phyloP scores from a whole-genome alignment of 148 eudicot genomes.

The Heliamphora exappendiculata region DNA sequence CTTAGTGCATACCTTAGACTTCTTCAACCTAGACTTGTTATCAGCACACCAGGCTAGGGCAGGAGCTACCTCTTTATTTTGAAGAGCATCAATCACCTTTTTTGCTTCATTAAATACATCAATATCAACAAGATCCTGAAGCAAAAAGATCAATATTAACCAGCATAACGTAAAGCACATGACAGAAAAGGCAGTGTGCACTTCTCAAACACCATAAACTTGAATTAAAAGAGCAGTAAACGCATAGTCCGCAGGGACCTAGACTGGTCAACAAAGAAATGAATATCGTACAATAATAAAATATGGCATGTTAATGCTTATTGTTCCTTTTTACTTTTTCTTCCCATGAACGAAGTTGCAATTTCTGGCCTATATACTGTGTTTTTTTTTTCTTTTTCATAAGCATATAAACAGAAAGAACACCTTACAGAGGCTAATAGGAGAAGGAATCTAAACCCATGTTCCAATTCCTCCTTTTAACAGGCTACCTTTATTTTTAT shows the following conservation, averaged over 20 bases:
- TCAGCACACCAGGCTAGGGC: slow-evolving; percentile 98
- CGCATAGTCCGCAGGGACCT: neutral
- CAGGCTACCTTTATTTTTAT: no score
- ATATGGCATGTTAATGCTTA: neutral
- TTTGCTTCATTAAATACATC: slow-evolving; percentile 90
- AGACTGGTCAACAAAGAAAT: neutral
- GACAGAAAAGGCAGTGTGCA: neutral
- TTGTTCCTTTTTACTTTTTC: neutral
- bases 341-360: neutral
- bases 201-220: neutral
- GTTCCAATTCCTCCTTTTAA: no score
- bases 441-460: neutral
- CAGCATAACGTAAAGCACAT: neutral
- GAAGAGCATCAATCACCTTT: slow-evolving; percentile 87
- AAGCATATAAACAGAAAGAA: neutral
- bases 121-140: slow-evolving; percentile 91
- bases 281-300: neutral
- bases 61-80: slow-evolving; percentile 81
- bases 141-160: slow-evolving; percentile 6
- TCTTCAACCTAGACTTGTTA: slow-evolving; percentile 88
- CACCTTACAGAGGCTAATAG: neutral
- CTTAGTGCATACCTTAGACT: slow-evolving; percentile 60
- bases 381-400: neutral
- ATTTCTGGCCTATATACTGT: neutral
- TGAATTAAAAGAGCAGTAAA: neutral